Evolutionary conservation across 2,329 filamentous ascomycete genomes (phyloP), one percentile per base, ranked within the genome.

Genomic region (Helotiales sp.): DNA sequence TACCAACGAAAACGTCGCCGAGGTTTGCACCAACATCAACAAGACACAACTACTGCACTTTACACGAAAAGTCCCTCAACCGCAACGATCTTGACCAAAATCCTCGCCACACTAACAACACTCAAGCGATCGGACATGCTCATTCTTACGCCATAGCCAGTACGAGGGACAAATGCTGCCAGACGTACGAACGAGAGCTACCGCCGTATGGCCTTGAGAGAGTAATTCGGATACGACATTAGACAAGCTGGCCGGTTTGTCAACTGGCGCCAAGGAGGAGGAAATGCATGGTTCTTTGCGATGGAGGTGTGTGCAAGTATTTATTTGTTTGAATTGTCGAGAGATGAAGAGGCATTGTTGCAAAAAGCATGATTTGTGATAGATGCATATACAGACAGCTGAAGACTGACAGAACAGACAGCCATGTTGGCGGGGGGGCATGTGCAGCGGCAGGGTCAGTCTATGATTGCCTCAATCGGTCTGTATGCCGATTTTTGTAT

Each of bases 261-360:
- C 81, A 80, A 68, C 76, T 81, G 59, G 79, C 78, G 61, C 81
- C 81, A n/a, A 83, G 75, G 15, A 82, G 77, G 55, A 83, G 77
- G 66, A 81, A 77, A 66, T 80, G 77, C 78, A 80, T 80, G 52
- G 47, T 49, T 60, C 65, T 66, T 49, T 64, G 66, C 15, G 58
- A 68, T 72, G 63, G 61, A 73, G 64, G 64, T 71, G 62, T 40
- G 40, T 22, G 69, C 62, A 43, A 70, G 57, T 69, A 68, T 43
- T 72, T 60, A 64, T 68, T 62, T 71, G 64, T 37, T 67, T 66
- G 62, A 57, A 63, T 28, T 69, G 69, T 37, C 61, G 64, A 59
- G 49, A 70, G 61, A 70, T 57, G 60, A 67, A 68, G 60, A 66
- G 63, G 55, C 61, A 67, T 71, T 43, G 40, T 70, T 59, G 65